Percentiles rank a stretch among this genome's conserved stretches.
phyloP scores from a whole-genome alignment of 352 stramenopile species.

The Thraustochytrium striatum region DNA sequence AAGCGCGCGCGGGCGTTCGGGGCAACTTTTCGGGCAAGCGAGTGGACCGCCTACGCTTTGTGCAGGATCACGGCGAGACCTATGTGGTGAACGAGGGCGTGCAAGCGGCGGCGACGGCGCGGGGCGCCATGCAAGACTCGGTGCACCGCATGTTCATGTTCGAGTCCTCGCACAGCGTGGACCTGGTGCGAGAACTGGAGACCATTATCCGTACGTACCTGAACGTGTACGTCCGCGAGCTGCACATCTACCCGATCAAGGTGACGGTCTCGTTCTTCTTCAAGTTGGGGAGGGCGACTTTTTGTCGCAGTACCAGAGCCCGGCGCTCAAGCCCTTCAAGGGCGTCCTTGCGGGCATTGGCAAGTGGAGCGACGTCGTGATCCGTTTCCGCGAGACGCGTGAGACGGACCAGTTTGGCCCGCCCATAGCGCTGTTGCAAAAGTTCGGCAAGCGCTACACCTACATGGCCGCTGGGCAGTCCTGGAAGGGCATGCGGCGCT shows the following conservation, averaged over 20 bases:
- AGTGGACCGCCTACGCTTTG: neutral
- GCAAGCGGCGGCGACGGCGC: too few species aligned
- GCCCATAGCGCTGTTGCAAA: neutral
- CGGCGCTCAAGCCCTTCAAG: slow-evolving; percentile 26
- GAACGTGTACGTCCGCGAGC: slow-evolving; percentile 16
- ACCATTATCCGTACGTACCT: slow-evolving; percentile 7
- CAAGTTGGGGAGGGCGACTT: slow-evolving; percentile 22
- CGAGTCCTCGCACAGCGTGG: neutral
- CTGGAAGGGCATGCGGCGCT: slow-evolving; percentile 40
- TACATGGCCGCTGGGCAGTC: slow-evolving; percentile 26
- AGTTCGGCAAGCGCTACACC: neutral
- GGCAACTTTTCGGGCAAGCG: slow-evolving; percentile 37
- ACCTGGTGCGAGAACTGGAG: slow-evolving; percentile 23
- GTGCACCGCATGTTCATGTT: slow-evolving; percentile 25
- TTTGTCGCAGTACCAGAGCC: slow-evolving; percentile 10
- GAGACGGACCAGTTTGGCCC: neutral
- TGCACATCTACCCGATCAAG: slow-evolving; percentile 46
- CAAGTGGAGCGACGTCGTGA: slow-evolving; percentile 43
- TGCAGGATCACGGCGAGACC: slow-evolving; percentile 10
- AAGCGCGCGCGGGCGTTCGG: neutral
- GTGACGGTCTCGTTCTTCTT: slow-evolving; percentile 46
- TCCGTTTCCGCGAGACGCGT: neutral
- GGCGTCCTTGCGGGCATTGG: slow-evolving; percentile 18
- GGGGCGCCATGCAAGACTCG: neutral
- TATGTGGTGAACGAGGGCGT: neutral